Base-by-base conservation (phyloP, 441 rosid genomes). In the Iberis amara region DNA sequence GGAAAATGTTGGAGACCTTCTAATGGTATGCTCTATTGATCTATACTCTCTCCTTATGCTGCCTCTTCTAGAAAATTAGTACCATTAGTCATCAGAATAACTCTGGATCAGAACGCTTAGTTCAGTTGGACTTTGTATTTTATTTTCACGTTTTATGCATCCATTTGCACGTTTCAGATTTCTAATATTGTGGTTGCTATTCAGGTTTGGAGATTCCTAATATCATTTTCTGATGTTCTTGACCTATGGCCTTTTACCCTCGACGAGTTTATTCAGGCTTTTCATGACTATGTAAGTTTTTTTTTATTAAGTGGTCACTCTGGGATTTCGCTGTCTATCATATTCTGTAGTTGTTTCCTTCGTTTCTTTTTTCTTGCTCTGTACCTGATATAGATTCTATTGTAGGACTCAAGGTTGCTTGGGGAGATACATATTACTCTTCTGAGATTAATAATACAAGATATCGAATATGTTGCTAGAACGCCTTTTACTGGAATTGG, bases 171-270 rank as follows among this genome's bases (percentile, higher is more conserved):
- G 14, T 52, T 18, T 46, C 30, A 40, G 11, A 15, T 41, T 31
- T 36, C 28, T 57, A 39, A 47, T 68, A 15, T 39, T 53, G 28
- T 42, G 45, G 23, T 58, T 49, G 26, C 21, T 72, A 73, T 70
- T 65, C 79, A 94, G 99, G 95, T 85, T 57, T 94, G 99, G 99
- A 87, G 86, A 74, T 94, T 90, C 74, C 75, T 87, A 50, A 85
- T 79, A 60, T 77, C 88, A 41, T 94, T 94, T 68, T 81, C 95
- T 48, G 99, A 94, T 76, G 79, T 90, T 55, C 87, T 94, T 67
- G 86, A 85, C 47, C 64, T 94, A 39, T 94, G 99, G 99, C 98
- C 99, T 48, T 94, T 90, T 79, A 94, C 98, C 1, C 82, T 94
- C 23, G 86, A 85, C 49, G 99, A 94, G 79, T 85, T 94, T 71